Evolutionary conservation across 1,139 yeast species (phyloP).

Genomic region (Pichia inconspicua): DNA sequence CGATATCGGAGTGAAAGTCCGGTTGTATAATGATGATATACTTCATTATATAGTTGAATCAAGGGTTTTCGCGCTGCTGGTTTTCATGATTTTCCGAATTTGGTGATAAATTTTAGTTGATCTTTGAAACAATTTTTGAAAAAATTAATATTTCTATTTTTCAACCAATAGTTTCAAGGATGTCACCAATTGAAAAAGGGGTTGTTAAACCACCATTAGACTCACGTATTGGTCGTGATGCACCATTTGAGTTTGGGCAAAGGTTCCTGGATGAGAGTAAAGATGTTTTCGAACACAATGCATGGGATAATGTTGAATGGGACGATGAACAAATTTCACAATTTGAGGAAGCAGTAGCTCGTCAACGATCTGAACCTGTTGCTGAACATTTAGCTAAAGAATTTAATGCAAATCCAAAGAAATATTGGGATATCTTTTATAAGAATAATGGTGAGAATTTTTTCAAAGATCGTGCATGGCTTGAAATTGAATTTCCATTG

Average conservation of each 20-base stretch:
- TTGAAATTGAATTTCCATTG: constrained; percentile 86
- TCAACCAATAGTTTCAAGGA: no score
- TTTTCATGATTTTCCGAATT: constrained; percentile 7
- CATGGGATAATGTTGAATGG: constrained; percentile 99
- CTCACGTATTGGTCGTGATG: constrained; percentile 69
- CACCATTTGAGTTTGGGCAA: constrained; percentile 89
- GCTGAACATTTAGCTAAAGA: constrained; percentile 72
- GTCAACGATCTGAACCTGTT: constrained; percentile 79
- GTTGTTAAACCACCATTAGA: constrained; percentile 32
- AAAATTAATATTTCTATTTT: no score
- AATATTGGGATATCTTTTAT: constrained; percentile 93
- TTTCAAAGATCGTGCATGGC: constrained; percentile 95
- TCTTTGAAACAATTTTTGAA: no score
- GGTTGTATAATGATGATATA: no score
- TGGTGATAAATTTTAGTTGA: no score
- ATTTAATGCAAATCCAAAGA: constrained; percentile 80
- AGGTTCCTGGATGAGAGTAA: constrained; percentile 62
- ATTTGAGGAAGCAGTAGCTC: constrained; percentile 66
- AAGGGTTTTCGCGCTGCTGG: not conserved
- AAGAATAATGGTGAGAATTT: constrained; percentile 86
- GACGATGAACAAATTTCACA: constrained; percentile 78
- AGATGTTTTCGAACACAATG: constrained; percentile 88
- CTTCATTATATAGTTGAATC: no score
- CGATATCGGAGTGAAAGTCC: no score
- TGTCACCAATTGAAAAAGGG: not conserved